phyloP scores from a whole-genome alignment of 2,329 filamentous ascomycete species.

The Hypoxylon sp. region DNA sequence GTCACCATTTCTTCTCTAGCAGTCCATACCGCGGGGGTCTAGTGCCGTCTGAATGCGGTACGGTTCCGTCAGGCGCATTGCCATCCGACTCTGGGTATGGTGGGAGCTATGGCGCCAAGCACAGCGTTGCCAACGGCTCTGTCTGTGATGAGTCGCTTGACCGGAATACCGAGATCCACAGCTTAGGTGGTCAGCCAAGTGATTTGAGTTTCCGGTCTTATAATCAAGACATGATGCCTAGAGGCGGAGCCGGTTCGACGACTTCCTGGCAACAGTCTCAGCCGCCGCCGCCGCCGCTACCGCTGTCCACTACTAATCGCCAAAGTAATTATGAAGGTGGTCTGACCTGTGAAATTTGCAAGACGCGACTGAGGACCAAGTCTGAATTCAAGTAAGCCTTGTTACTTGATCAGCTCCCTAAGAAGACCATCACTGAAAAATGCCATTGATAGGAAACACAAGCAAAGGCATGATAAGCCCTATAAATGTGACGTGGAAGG shows the following conservation, averaged over 20 bases:
- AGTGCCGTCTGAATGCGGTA: slow-evolving; percentile 52
- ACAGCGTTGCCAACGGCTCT: slow-evolving; percentile 55
- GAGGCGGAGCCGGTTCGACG: slow-evolving; percentile 15
- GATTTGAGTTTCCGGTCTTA: slow-evolving; percentile 39
- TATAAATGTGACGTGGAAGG: slow-evolving; percentile 65
- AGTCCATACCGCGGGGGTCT: slow-evolving; percentile 46
- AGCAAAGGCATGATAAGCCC: slow-evolving; percentile 72
- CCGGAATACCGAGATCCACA: slow-evolving; percentile 50
- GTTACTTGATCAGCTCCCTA: neutral
- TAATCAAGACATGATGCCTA: slow-evolving; percentile 27
- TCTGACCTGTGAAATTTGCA: slow-evolving; percentile 52
- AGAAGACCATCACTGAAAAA: slow-evolving; percentile 32
- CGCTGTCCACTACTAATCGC: slow-evolving; percentile 10
- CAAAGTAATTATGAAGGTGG: slow-evolving; percentile 28
- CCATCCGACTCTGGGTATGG: slow-evolving; percentile 59
- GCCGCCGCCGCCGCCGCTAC: slow-evolving; percentile 2
- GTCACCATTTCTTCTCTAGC: slow-evolving; percentile 43
- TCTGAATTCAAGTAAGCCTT: slow-evolving; percentile 63
- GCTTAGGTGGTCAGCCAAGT: slow-evolving; percentile 47
- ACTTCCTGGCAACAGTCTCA: slow-evolving; percentile 26
- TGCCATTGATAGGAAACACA: slow-evolving; percentile 70
- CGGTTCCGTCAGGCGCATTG: slow-evolving; percentile 42
- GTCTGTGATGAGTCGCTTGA: slow-evolving; percentile 53
- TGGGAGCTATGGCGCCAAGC: slow-evolving; percentile 50
- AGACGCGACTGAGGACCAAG: slow-evolving; percentile 55